Evolutionary conservation across 1,284 basidiomycete species (phyloP).

Genomic region (Tilletiopsis washingtonensis): DNA sequence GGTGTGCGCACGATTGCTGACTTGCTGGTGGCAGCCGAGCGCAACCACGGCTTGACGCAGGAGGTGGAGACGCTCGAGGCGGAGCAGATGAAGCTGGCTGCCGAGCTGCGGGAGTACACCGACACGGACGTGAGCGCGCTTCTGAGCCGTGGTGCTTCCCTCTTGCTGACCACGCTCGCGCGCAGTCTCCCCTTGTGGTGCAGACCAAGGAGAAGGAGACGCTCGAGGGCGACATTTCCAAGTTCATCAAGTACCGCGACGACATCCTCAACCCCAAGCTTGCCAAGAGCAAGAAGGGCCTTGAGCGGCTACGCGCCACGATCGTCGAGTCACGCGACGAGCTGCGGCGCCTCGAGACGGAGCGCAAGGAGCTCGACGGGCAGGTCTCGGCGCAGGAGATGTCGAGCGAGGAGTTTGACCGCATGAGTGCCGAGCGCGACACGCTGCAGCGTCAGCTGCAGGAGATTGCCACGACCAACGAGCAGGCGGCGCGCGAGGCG

Average conservation of each 20-base stretch:
- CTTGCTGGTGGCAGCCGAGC: constrained; percentile 1
- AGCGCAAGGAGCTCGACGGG: neutral
- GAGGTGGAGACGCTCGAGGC: constrained; percentile 25
- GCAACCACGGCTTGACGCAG: constrained; percentile 20
- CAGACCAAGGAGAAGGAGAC: constrained; percentile 33
- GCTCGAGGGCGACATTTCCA: constrained; percentile 34
- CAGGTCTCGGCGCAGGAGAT: constrained; percentile 1
- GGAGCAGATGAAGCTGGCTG: constrained; percentile 23
- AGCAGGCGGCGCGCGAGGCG: neutral
- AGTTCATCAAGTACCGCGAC: constrained; percentile 42
- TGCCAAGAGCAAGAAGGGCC: constrained; percentile 34
- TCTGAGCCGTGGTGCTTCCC: neutral
- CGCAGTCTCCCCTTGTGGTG: constrained; percentile 34
- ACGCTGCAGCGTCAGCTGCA: neutral
- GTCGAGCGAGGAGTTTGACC: neutral
- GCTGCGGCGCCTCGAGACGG: neutral
- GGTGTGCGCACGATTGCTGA: constrained; percentile 10
- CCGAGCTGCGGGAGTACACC: constrained; percentile 20
- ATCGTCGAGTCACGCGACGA: neutral
- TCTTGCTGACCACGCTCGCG: too few relatives aligned
- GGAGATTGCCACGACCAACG: neutral
- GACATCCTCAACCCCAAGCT: constrained; percentile 37
- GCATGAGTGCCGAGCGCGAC: neutral
- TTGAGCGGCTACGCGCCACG: constrained; percentile 15
- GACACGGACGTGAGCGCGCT: constrained; percentile 9